Conservation (phyloP, 1,139 yeast species). For the Pichia sp. region DNA sequence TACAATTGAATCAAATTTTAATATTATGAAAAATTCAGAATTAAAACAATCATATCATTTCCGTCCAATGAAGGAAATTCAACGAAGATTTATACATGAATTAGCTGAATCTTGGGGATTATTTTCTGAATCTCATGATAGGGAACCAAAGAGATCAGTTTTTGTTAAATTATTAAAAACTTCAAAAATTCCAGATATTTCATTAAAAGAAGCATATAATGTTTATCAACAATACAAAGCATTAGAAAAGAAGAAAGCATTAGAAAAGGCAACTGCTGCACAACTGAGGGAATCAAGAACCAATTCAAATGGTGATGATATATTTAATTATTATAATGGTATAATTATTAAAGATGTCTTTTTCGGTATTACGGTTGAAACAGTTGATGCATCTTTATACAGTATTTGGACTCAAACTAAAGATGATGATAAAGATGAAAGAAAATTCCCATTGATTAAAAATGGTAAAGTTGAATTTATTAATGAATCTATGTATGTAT, state of each 20-base stretch:
- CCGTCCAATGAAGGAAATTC: constrained; percentile 65
- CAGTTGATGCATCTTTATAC: constrained; percentile 35
- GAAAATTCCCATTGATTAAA: constrained; percentile 19
- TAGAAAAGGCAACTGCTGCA: constrained; percentile 14
- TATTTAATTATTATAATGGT: constrained; percentile 39
- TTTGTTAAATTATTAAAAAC: constrained; percentile 42
- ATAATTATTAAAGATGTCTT: constrained; percentile 48
- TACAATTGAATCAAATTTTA: constrained; percentile 7
- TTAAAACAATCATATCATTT: constrained; percentile 45
- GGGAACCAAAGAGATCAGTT: constrained; percentile 73
- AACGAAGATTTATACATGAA: constrained; percentile 66
- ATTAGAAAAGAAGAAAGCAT: constrained; percentile 19
- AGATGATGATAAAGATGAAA: constrained; percentile 13
- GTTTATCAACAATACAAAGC: constrained; percentile 19
- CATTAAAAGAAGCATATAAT: constrained; percentile 29
- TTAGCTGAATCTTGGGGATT: constrained; percentile 55
- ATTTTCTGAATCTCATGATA: constrained; percentile 71
- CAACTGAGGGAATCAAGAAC: constrained; percentile 9
- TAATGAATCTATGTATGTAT: constrained; percentile 39
- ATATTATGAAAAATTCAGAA: constrained; percentile 4
- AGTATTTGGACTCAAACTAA: constrained; percentile 19
- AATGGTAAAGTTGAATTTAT: constrained; percentile 35
- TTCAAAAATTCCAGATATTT: constrained; percentile 31
- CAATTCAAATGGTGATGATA: constrained; percentile 4
- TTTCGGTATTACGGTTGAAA: constrained; percentile 46